A percentile compares a stretch with the other conserved stretches of the same genome.
Conservation (phyloP, 495 filamentous ascomycete species). For the Aspergillus haitiensis region DNA sequence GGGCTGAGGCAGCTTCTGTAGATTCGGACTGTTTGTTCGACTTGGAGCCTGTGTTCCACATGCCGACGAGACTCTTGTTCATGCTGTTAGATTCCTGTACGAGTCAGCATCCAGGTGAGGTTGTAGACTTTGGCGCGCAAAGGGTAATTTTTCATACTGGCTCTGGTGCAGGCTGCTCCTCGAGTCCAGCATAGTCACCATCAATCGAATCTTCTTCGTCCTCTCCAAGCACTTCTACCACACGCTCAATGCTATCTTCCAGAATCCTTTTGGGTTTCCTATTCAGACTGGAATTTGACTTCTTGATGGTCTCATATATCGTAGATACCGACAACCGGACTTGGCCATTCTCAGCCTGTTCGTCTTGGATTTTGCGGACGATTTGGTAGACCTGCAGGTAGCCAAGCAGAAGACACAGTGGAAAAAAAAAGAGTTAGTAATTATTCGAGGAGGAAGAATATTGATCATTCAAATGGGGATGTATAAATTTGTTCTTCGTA, state of each 20-base stretch:
- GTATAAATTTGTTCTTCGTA: constrained; percentile 25
- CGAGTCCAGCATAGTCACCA: constrained; percentile 65
- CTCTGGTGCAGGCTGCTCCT: constrained; percentile 35
- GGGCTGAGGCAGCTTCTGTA: constrained; percentile 22
- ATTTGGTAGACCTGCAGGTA: constrained; percentile 70
- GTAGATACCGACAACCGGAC: constrained; percentile 55
- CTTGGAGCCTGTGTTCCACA: constrained; percentile 59
- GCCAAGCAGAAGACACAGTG: constrained; percentile 11
- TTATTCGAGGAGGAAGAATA: not conserved
- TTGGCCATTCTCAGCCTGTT: constrained; percentile 51
- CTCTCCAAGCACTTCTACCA: constrained; percentile 62
- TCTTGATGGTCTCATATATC: constrained; percentile 75
- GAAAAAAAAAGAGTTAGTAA: constrained; percentile 11
- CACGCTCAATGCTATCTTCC: constrained; percentile 83
- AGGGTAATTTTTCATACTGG: constrained; percentile 27
- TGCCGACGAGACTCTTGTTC: constrained; percentile 70
- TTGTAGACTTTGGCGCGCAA: not conserved
- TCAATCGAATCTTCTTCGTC: constrained; percentile 59
- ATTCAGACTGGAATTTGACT: constrained; percentile 81
- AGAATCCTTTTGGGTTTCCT: constrained; percentile 75
- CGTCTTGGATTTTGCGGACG: constrained; percentile 69
- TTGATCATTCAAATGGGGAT: too few relatives aligned
- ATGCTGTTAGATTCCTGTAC: constrained; percentile 63
- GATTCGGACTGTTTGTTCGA: constrained; percentile 35
- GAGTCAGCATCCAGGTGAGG: constrained; percentile 6